Conservation (phyloP, 192 early-diverging fungal genomes). For the Cetraspora pellucida region DNA sequence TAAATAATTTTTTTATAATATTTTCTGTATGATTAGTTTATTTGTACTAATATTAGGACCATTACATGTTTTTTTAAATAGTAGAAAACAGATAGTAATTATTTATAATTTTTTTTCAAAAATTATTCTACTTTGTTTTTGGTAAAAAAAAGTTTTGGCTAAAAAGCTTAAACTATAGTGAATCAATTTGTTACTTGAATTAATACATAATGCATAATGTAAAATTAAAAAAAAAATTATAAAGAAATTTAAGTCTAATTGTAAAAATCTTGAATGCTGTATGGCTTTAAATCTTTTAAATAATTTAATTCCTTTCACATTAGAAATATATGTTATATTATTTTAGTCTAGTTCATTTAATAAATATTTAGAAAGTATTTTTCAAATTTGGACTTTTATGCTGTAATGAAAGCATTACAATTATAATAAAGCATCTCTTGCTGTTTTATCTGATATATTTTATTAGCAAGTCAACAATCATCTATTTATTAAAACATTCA, state of each 20-base stretch:
- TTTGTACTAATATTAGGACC: conserved; percentile 5
- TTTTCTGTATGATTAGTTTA: background rate
- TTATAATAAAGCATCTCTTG: background rate
- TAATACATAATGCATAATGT: background rate
- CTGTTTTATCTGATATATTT: background rate
- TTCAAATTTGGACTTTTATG: conserved; percentile 7
- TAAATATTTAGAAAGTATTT: background rate
- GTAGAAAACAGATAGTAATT: background rate
- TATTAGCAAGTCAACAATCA: conserved; percentile 4
- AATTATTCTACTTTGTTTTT: no score
- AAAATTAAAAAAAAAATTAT: background rate
- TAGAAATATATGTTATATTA: conserved; percentile 4
- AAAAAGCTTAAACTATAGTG: conserved; percentile 7
- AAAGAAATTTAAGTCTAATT: background rate
- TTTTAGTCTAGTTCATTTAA: background rate
- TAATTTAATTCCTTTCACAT: background rate
- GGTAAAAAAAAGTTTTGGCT: background rate
- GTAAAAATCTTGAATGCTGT: conserved; percentile 10
- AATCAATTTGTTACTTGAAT: no score
- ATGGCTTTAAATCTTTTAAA: background rate
- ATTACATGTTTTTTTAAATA: conserved; percentile 9
- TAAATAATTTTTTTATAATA: background rate
- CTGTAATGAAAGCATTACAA: background rate
- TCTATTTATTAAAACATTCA: background rate
- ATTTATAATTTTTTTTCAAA: background rate